Base-by-base conservation (phyloP, 108 stramenopile genomes). In the Pinguiococcus pyrenoidosus region DNA sequence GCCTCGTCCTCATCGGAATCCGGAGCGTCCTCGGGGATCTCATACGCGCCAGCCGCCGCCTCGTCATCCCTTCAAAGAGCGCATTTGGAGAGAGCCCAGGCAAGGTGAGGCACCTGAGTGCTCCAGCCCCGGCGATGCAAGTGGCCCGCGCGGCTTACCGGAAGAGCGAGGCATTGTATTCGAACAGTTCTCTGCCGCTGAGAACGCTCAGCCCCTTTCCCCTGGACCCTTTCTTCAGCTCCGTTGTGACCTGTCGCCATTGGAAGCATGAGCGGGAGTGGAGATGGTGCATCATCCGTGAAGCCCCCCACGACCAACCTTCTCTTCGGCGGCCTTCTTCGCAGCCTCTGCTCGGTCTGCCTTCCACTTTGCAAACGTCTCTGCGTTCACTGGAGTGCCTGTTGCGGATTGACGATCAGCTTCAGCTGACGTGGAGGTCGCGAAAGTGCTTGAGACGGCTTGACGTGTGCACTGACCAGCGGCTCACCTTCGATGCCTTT, bases 91-190 rank as follows among this genome's bases (percentile, higher is more conserved):
- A n/a, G n/a, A n/a, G n/a, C n/a, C n/a, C 23, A 34, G 32, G 30
- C 16, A 1, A 23, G 30, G 30, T 0, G 17, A 0, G 40, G 16
- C 16, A 18, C 18, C 9, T 41, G 40, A 18, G 14, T 41, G 0
- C 20, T 41, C 4, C 20, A 7, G 27, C 44, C 16, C 29, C 16
- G 17, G 27, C 1, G 27, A 16, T 22, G 44, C 21, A 5, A 29
- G 9, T 22, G 29, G 13, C 17, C 13, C 29, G 2, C 0, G 1
- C 16, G 1, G 10, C 22, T 40, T 18, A 54, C 54, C 58, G 30
- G 46, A 54, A 54, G 27, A 63, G 62, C 1, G 45, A 39, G 29
- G 53, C 33, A 35, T 54, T 53, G 47, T 54, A 54, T 39, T 54
- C 62, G 33, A 47, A 54, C 12, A 54, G 25, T 12, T 44, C 62